Evolutionary conservation across 2,329 filamentous ascomycete genomes (phyloP), one percentile per base, ranked within the genome.

Genomic region (Fonsecaea monophora): DNA sequence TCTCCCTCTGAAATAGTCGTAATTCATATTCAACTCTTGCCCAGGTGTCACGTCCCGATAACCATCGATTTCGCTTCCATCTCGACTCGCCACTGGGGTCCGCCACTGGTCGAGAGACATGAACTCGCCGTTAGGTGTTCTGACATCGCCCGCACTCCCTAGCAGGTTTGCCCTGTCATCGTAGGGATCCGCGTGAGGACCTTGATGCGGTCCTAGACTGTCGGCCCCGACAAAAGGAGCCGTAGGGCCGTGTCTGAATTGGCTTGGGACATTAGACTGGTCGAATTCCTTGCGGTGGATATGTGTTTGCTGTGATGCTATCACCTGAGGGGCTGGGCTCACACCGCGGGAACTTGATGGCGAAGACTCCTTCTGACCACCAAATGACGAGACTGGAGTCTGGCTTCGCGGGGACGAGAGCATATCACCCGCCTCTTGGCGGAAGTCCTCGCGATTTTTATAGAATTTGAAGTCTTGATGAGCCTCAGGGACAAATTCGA

Each of bases 401-500:
- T 63, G 60, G 38, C 59, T 64, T 60, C 68, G 60, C 4, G 64
- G 62, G n/a, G 61, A 58, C 10, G 67, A 64, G 21, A 67, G 82
- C 64, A 83, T 79, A 38, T 61, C 91, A 4, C 91, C 93, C n/a
- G 92, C 92, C 62, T 95, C 92, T 10, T 93, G 90, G 1, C 89
- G 88, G 79, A 98, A 97, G 72, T 97, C 94, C 1, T 91, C 86
- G 1, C 92, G 86, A 77, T 97, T 90, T 79, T 96, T 97, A 84
- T 89, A 98, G 79, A 92, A 94, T 68, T 92, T 89, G 76, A 96
- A 97, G 77, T 97, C 93, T 78, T 97, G 89, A 57, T 92, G 88
- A 62, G 86, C 86, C 74, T 98, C 94, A 0, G 91, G 89, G 0
- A 98, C 94, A 65, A 96, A 88, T 78, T 98, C 94, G 77, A 97